Evolutionary conservation across 2,329 filamentous ascomycete species (phyloP).

Genomic region (Hypoxylon rubiginosum): DNA sequence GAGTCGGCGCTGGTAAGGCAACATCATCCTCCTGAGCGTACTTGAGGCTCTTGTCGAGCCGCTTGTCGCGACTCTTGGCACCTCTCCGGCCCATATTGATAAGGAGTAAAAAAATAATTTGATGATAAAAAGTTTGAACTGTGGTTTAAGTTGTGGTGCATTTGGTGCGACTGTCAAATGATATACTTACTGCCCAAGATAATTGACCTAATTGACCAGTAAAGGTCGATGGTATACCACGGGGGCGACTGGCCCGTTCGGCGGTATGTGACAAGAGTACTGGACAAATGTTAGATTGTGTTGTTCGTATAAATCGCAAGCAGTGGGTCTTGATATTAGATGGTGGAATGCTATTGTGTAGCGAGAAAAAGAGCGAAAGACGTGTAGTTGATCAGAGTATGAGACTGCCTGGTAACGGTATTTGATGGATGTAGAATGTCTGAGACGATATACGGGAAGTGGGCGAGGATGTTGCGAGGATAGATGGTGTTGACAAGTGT

Average conservation of each 20-base stretch:
- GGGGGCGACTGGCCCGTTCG: background rate
- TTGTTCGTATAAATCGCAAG: background rate
- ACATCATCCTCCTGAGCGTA: background rate
- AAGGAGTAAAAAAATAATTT: background rate
- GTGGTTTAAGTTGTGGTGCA: background rate
- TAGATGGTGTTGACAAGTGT: background rate
- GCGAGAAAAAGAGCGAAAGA: background rate
- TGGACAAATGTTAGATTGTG: background rate
- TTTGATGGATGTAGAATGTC: background rate
- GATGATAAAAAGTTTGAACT: background rate
- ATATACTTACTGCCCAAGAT: background rate
- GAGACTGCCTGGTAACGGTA: background rate
- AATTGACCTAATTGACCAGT: background rate
- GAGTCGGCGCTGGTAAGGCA: background rate
- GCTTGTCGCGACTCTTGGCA: background rate
- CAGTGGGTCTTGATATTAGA: background rate
- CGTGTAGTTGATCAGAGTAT: background rate
- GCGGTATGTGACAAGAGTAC: background rate
- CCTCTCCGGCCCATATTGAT: background rate
- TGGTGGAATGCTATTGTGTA: background rate
- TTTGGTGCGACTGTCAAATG: background rate
- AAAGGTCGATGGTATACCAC: background rate
- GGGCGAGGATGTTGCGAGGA: background rate
- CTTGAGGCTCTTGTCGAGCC: background rate
- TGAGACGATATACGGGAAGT: background rate